Evolutionary conservation across 192 early-diverging fungal genomes (phyloP).

Genomic region (Funneliformis mosseae): DNA sequence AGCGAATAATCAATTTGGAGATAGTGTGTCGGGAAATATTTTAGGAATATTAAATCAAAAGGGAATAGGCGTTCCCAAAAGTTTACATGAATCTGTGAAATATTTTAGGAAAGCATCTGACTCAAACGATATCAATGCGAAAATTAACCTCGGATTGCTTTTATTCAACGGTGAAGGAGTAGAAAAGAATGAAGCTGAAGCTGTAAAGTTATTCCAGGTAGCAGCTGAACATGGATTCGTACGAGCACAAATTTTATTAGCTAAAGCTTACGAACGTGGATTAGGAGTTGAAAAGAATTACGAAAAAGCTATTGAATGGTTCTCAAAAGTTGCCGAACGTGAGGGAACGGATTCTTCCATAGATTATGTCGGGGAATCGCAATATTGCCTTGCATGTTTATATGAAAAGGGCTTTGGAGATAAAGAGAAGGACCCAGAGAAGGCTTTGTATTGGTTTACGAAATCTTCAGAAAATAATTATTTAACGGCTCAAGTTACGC

Average conservation of each 20-base stretch:
- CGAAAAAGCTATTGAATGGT: conserved; percentile 67
- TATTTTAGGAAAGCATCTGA: conserved; percentile 56
- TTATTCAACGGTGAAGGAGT: conserved; percentile 54
- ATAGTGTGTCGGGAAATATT: conserved; percentile 46
- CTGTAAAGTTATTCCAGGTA: not conserved
- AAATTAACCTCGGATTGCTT: conserved; percentile 41
- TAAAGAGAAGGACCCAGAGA: conserved; percentile 42
- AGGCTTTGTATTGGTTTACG: conserved; percentile 69
- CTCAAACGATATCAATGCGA: conserved; percentile 40
- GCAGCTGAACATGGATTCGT: conserved; percentile 72
- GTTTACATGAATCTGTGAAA: conserved; percentile 47
- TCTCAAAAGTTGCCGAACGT: conserved; percentile 55
- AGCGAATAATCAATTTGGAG: conserved; percentile 35
- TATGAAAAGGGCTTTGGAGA: not conserved
- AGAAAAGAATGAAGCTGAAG: not conserved
- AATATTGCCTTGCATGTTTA: not conserved
- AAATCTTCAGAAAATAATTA: conserved; percentile 71
- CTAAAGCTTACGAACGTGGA: conserved; percentile 76
- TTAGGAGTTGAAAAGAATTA: conserved; percentile 71
- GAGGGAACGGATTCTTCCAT: conserved; percentile 32
- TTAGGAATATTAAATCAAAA: conserved; percentile 45
- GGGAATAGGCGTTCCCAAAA: conserved; percentile 58
- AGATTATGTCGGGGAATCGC: not conserved
- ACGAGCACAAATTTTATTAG: conserved; percentile 79
- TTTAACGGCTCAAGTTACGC: conserved; percentile 81